A percentile compares a stretch with the other conserved stretches of the same genome.
Conservation (phyloP, 1,284 basidiomycete genomes). For the Ustilago curta region DNA sequence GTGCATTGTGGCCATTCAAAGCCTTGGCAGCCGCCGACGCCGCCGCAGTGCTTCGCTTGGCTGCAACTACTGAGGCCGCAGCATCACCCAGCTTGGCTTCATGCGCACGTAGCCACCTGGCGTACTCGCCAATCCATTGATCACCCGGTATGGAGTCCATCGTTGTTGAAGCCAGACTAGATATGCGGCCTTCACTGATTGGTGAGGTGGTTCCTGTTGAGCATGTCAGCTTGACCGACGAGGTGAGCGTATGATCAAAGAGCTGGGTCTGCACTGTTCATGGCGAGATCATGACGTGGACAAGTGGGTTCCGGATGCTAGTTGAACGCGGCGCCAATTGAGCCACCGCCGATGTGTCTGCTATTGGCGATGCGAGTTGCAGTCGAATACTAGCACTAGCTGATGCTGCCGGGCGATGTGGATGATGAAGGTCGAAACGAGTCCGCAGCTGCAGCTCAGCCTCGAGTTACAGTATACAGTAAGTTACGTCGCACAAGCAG, state of each 20-base stretch:
- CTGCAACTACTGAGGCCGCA: conserved; percentile 20
- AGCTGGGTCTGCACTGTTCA: background rate
- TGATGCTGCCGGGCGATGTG: background rate
- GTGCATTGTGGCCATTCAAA: conserved; percentile 3
- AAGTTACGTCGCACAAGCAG: background rate
- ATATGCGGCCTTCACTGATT: background rate
- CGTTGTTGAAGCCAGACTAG: background rate
- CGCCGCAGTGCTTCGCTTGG: conserved; percentile 10
- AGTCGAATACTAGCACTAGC: too few relatives aligned
- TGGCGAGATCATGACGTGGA: conserved; percentile 1
- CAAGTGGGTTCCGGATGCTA: background rate
- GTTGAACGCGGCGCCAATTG: background rate
- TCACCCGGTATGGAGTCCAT: conserved; percentile 58
- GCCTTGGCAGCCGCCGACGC: conserved; percentile 3
- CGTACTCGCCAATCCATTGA: conserved; percentile 56
- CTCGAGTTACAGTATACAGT: too few relatives aligned
- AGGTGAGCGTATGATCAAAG: background rate
- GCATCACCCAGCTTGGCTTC: conserved; percentile 55
- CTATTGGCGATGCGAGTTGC: too few relatives aligned
- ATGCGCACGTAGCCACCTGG: conserved; percentile 55
- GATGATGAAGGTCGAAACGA: background rate
- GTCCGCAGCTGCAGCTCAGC: conserved; percentile 3
- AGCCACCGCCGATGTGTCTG: too few relatives aligned
- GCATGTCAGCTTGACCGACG: background rate
- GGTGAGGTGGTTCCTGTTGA: background rate